A percentile compares a stretch with the other conserved stretches of the same genome.
Conservation (phyloP, 2,329 filamentous ascomycete genomes). For the Xylaria sp. region DNA sequence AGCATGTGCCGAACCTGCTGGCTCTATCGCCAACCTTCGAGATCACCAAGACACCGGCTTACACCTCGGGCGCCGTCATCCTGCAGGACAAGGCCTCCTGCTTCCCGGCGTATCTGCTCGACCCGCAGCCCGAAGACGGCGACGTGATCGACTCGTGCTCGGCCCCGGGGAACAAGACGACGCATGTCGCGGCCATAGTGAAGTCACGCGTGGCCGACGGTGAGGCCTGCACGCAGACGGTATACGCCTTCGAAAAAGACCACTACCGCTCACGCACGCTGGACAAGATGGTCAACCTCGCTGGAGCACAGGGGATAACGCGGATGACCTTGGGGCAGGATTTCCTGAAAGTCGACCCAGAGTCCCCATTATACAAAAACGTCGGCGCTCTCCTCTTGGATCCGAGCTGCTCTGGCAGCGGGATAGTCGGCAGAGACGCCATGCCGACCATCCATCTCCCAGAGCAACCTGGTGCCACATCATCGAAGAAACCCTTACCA, state of each 20-base stretch:
- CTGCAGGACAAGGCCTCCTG: conserved; percentile 97
- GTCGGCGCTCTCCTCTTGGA: conserved; percentile 89
- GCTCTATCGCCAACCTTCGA: conserved; percentile 79
- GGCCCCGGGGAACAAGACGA: conserved; percentile 97
- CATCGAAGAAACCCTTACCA: conserved; percentile 56
- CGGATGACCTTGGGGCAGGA: conserved; percentile 79
- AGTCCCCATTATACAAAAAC: conserved; percentile 67
- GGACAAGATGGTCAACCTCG: conserved; percentile 83
- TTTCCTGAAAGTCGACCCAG: conserved; percentile 80
- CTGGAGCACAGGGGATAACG: conserved; percentile 75
- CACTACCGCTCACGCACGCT: conserved; percentile 76
- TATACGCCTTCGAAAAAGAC: conserved; percentile 87
- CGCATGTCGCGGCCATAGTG: conserved; percentile 85
- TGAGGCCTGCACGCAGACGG: conserved; percentile 53
- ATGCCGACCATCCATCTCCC: conserved; percentile 74
- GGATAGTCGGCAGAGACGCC: conserved; percentile 90
- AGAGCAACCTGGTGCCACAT: conserved; percentile 45
- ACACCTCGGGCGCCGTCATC: conserved; percentile 81
- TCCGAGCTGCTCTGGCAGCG: conserved; percentile 94
- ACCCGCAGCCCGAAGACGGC: conserved; percentile 73
- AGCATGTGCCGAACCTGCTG: conserved; percentile 83
- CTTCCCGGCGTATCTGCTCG: conserved; percentile 89
- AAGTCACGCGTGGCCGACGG: conserved; percentile 55
- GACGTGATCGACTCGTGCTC: conserved; percentile 93
- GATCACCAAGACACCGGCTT: conserved; percentile 78